Evolutionary conservation across 2,329 filamentous ascomycete genomes (phyloP), one percentile per base, ranked within the genome.

Genomic region (Penicillium sp.): DNA sequence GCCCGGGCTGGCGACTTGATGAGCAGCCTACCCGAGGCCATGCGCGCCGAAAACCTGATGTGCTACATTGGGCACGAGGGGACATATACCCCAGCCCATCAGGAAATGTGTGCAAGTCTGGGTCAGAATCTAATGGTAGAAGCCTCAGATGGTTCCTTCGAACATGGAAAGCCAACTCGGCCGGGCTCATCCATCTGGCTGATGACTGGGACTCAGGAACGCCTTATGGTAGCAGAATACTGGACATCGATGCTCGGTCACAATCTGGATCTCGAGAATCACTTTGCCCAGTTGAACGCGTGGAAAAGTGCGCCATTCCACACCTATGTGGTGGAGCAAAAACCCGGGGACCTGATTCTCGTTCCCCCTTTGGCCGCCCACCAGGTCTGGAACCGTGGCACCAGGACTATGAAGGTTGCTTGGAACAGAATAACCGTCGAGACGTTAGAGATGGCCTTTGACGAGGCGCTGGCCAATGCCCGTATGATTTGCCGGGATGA

Each of bases 121-220:
- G 94, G 95, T 0, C 95, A 99, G 68, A 99, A 99, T 73, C 94
- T 99, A 70, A 98, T 99, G 95, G 93, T 99, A 1, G 92, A 97
- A 68, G 88, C 93, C 2, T 98, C 94, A 0, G 79, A 78, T 49
- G 82, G 81, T 0, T 81, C 87, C 2, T 81, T 86, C 19, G 86
- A 89, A 58, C 83, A 90, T 55, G 91, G 90, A 4, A 91, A 95
- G 73, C 78, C 79, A 0, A 87, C 87, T 49, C 91, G 88, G 65
- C 86, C 90, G 1, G 95, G 95, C 1, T 96, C 91, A 58, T 97
- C 95, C 0, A 87, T 99, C 40, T 99, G 95, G 95, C 97, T 98
- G 75, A 98, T 99, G 95, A 98, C 95, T 0, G 93, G 97, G 75
- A 93, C 89, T 38, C 96, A 95, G 71, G 95, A 99, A 72, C 89